Conservation (phyloP, 1,139 yeast genomes). For the Saccharomycopsis crataegensis region DNA sequence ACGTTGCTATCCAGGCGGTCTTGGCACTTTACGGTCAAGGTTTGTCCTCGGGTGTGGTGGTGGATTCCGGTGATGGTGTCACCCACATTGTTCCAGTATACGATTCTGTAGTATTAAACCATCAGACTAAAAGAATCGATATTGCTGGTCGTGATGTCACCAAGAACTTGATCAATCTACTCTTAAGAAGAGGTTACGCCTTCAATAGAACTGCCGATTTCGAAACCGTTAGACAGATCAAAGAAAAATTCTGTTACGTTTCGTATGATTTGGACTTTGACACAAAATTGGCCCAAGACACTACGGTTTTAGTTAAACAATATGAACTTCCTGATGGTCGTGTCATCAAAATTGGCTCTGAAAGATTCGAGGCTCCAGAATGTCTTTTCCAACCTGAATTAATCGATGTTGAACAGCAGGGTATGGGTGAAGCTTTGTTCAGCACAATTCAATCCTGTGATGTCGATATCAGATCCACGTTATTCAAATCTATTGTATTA, state of each 20-base stretch:
- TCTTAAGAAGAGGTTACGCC: slow-evolving; percentile 94
- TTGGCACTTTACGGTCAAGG: slow-evolving; percentile 97
- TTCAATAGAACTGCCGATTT: slow-evolving; percentile 98
- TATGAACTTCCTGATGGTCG: slow-evolving; percentile 97
- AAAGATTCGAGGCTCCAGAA: slow-evolving; percentile 96
- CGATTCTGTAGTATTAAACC: slow-evolving; percentile 91
- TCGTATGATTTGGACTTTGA: slow-evolving; percentile 91
- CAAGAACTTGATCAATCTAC: slow-evolving; percentile 79
- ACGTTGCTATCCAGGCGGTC: slow-evolving; percentile 97
- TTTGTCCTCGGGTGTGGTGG: slow-evolving; percentile 95
- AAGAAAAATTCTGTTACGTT: slow-evolving; percentile 92
- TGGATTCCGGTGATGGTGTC: slow-evolving; percentile 92
- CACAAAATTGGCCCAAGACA: slow-evolving; percentile 79
- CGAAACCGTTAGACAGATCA: slow-evolving; percentile 96
- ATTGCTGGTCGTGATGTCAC: slow-evolving; percentile 99
- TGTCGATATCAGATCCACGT: slow-evolving; percentile 81
- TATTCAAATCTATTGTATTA: slow-evolving; percentile 85
- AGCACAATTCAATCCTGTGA: slow-evolving; percentile 93
- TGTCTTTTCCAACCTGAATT: slow-evolving; percentile 94
- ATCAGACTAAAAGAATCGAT: slow-evolving; percentile 84
- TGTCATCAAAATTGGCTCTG: slow-evolving; percentile 87
- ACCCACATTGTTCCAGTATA: slow-evolving; percentile 98
- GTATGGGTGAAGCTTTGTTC: slow-evolving; percentile 87
- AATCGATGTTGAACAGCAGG: slow-evolving; percentile 97
- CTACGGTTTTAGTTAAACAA: slow-evolving; percentile 85